Evolutionary conservation across 768 basidiomycete species (phyloP).

Genomic region (Hortiboletus flavorubellus): DNA sequence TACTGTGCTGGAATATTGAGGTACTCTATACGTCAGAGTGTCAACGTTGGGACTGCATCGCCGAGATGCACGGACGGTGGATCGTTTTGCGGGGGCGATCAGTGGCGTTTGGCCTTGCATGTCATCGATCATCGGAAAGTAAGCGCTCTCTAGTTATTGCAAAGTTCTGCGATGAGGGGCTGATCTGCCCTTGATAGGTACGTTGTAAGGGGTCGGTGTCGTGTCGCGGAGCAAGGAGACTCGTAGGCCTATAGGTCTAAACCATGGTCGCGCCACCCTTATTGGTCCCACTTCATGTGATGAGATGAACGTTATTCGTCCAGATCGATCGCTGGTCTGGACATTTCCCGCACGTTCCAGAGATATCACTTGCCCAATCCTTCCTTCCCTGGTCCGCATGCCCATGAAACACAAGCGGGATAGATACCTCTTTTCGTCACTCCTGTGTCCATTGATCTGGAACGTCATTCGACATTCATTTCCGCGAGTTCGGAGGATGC

Average conservation of each 20-base stretch:
- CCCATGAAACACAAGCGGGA: too few species aligned
- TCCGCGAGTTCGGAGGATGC: slow-evolving; percentile 1
- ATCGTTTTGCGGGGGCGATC: neutral
- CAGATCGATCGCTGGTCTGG: neutral
- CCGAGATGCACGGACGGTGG: neutral
- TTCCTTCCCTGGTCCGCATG: neutral
- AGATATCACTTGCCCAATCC: neutral
- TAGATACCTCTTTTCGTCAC: neutral
- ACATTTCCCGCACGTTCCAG: neutral
- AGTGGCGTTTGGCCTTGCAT: neutral
- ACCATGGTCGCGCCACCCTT: too few species aligned
- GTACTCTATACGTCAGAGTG: neutral
- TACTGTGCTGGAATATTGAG: neutral
- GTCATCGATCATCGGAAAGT: neutral
- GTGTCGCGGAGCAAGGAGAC: neutral
- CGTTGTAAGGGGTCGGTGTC: neutral
- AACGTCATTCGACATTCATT: neutral
- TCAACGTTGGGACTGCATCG: neutral
- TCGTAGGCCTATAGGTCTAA: too few species aligned
- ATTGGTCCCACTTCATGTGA: neutral
- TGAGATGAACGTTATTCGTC: neutral
- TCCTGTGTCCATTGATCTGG: neutral
- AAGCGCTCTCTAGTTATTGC: neutral
- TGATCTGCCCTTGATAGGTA: neutral
- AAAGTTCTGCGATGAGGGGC: neutral